These are phyloP conservation scores for Fomitopsis pinicola DNA, from an alignment of 1,284 basidiomycete genomes.

Conservation along the genomic window DNA sequence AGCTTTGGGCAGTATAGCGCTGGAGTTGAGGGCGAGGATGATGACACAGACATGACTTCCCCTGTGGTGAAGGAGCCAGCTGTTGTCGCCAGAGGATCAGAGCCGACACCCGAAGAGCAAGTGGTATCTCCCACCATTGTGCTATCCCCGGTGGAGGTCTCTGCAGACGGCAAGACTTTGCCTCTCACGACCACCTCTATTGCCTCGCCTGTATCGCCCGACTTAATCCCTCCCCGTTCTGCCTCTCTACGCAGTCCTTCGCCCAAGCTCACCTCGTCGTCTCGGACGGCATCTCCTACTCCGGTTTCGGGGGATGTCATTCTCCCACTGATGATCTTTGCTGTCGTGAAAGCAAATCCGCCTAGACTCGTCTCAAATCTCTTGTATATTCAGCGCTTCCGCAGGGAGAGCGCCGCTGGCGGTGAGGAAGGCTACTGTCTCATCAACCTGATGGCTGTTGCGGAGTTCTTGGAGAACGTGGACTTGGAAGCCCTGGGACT, in stretches of 20 bases:
- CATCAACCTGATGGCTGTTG: conserved; percentile 90
- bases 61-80: not conserved
- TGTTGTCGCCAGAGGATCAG: not conserved
- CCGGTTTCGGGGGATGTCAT: conserved; percentile 75
- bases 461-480: conserved; percentile 91
- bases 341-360: conserved; percentile 89
- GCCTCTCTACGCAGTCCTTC: conserved; percentile 15
- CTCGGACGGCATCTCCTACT: conserved; percentile 31
- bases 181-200: conserved; percentile 12
- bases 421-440: conserved; percentile 91
- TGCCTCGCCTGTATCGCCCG: conserved; percentile 6
- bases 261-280: conserved; percentile 24
- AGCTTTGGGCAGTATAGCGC: conserved; percentile 20
- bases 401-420: conserved; percentile 59
- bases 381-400: conserved; percentile 83
- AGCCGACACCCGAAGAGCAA: not conserved
- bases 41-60: not conserved
- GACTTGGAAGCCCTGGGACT: conserved; percentile 82
- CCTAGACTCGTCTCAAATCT: conserved; percentile 81
- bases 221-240: conserved; percentile 8
- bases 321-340: conserved; percentile 86
- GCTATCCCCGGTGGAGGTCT: conserved; percentile 22
- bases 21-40: conserved; percentile 17
- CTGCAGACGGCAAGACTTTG: conserved; percentile 5
- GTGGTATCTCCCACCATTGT: conserved; percentile 23